Evolutionary conservation across 257 asterid species (phyloP), one percentile per base, ranked within the genome.

Genomic region (Solanum clarkiae): DNA sequence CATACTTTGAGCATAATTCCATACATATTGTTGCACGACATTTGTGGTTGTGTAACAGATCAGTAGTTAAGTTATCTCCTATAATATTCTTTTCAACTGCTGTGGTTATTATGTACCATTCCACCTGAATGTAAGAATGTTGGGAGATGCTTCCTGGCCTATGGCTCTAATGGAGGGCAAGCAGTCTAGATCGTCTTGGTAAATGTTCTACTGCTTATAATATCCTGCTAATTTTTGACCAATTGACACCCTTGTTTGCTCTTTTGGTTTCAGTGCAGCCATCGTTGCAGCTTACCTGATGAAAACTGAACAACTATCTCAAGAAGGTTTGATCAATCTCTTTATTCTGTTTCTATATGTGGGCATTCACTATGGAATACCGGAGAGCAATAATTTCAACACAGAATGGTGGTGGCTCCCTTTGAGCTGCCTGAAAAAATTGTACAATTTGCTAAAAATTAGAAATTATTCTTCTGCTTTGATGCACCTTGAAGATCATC

Each of bases 251-350:
- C 90, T 90, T 90, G 91, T 90, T 92, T 91, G 87, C 91, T 89
- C 88, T 93, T 91, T 91, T 91, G 88, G 86, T 91, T 93, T 91
- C 98, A 96, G 99, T 91, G 99, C 98, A 54, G 94, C 99, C 90
- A 92, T 96, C 82, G 84, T 94, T 88, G 87, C 94, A 60, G 98
- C 99, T 68, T 94, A 95, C 93, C 90, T 96, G 97, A 96, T 96
- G 99, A 95, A 91, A 91, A 91, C 95, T 88, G 99, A 93, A 89
- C 94, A 89, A 75, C 92, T 97, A 90, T 90, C 98, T 20, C 91
- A 80, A 87, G 98, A 94, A 91, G 99, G 99, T 97, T 44, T 42
- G 88, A 79, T 86, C 84, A 86, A 55, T 71, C 86, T 82, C 62
- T 32, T 68, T 85, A 15, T 47, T 87, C 24, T 40, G 83, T 84